phyloP scores from a whole-genome alignment of 768 basidiomycete genomes.

The Leccinum broughii region DNA sequence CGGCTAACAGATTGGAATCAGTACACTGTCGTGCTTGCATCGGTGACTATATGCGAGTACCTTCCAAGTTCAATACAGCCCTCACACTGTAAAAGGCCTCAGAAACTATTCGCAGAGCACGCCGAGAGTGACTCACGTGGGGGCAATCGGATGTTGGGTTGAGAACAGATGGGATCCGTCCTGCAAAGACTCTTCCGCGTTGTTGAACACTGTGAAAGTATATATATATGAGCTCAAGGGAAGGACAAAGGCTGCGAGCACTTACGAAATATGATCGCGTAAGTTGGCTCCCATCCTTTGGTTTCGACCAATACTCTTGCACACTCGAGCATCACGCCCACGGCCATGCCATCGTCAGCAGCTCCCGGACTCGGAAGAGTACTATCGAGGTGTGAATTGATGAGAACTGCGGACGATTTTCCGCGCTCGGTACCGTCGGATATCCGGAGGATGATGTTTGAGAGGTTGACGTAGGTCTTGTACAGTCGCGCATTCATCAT shows the following conservation, averaged over 20 bases:
- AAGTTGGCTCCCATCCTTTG: conserved; percentile 67
- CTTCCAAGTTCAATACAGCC: conserved; percentile 80
- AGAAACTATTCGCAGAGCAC: neutral
- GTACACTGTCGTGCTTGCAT: neutral
- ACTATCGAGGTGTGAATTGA: conserved; percentile 89
- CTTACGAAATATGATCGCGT: conserved; percentile 83
- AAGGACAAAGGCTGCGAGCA: conserved; percentile 5
- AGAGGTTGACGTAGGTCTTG: conserved; percentile 85
- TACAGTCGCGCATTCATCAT: conserved; percentile 86
- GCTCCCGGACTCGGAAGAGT: conserved; percentile 56
- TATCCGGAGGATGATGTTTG: conserved; percentile 86
- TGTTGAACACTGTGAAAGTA: conserved; percentile 74
- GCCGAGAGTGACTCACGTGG: too few species aligned
- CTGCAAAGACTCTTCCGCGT: conserved; percentile 93
- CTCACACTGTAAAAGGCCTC: conserved; percentile 41
- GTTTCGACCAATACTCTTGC: conserved; percentile 72
- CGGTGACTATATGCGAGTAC: conserved; percentile 34
- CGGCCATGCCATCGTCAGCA: conserved; percentile 35
- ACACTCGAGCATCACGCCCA: conserved; percentile 91
- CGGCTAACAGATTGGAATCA: conserved; percentile 48
- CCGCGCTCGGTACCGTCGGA: conserved; percentile 71
- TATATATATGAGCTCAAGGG: neutral
- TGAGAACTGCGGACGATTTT: conserved; percentile 80
- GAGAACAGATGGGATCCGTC: conserved; percentile 80
- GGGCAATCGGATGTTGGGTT: too few species aligned